These are phyloP conservation scores for Colletotrichum euphorbiae DNA, from an alignment of 2,329 filamentous ascomycete genomes.

Conservation along the genomic window DNA sequence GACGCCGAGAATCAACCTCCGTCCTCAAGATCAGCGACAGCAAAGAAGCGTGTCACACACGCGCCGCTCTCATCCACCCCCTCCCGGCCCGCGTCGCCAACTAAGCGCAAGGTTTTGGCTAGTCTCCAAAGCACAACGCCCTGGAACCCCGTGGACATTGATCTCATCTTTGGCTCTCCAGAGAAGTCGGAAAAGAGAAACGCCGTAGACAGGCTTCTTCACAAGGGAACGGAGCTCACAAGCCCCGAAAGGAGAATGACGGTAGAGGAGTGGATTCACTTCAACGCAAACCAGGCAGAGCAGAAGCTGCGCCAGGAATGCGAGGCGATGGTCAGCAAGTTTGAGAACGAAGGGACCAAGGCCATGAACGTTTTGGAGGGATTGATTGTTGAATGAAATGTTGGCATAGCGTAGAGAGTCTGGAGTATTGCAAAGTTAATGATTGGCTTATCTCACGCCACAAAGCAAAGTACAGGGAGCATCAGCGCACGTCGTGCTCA, in stretches of 20 bases:
- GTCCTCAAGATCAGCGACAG: conserved; percentile 68
- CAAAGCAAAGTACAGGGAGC: conserved; percentile 3
- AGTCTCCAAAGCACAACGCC: conserved; percentile 67
- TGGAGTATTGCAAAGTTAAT: conserved; percentile 22
- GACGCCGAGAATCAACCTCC: conserved; percentile 85
- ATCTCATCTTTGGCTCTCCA: conserved; percentile 71
- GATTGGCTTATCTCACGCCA: conserved; percentile 30
- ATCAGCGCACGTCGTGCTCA: background rate
- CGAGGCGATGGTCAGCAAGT: conserved; percentile 82
- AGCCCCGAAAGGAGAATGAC: conserved; percentile 89
- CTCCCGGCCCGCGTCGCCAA: conserved; percentile 62
- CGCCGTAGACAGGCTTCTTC: conserved; percentile 60
- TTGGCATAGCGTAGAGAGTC: conserved; percentile 29
- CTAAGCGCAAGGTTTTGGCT: conserved; percentile 68
- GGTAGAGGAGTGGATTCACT: conserved; percentile 91
- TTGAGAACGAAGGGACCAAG: conserved; percentile 84
- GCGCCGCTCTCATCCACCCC: conserved; percentile 58
- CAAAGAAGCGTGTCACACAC: conserved; percentile 60
- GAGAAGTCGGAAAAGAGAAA: conserved; percentile 65
- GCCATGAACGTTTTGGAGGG: conserved; percentile 84
- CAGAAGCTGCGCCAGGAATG: conserved; percentile 82
- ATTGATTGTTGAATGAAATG: conserved; percentile 65
- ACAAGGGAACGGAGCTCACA: conserved; percentile 71
- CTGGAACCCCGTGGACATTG: conserved; percentile 83
- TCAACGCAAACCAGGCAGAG: conserved; percentile 85